These are phyloP conservation scores for Phaeosphaeriaceae sp. DNA, from an alignment of 2,329 filamentous ascomycete species.

Conservation along the genomic window DNA sequence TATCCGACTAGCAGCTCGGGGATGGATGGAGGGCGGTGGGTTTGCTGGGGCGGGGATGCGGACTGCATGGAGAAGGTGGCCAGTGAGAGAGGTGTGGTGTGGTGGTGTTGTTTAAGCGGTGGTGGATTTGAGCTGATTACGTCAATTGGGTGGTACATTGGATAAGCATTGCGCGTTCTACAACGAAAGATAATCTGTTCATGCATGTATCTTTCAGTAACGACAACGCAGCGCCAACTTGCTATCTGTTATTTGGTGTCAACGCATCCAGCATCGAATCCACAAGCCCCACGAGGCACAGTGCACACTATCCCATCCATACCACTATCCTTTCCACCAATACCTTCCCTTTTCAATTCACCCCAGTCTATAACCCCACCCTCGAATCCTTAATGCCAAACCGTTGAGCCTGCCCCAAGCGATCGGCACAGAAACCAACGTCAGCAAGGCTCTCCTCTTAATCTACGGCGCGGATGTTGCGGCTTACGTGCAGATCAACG, in stretches of 20 bases:
- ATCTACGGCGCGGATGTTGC: constrained; percentile 2
- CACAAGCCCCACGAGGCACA: no score
- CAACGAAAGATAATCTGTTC: not conserved
- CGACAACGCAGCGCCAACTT: not conserved
- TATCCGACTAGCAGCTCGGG: not conserved
- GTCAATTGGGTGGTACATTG: not conserved
- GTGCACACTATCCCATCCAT: not conserved
- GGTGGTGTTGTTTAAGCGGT: not conserved
- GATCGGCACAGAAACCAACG: not conserved
- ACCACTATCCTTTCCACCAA: not conserved
- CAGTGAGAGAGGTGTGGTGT: not conserved
- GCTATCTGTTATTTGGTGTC: no score
- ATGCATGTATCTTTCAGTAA: not conserved
- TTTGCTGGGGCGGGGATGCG: not conserved
- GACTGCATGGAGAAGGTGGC: not conserved
- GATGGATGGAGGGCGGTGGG: not conserved
- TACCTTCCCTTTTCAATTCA: not conserved
- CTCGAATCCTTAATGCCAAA: not conserved
- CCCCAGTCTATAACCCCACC: not conserved
- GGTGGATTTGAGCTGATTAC: not conserved
- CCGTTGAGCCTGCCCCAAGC: not conserved
- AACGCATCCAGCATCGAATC: not conserved
- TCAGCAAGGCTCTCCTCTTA: constrained; percentile 15
- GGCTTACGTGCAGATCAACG: not conserved
- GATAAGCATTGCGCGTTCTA: not conserved